Conservation (phyloP, 1,139 yeast species). For the Yamadazyma trypodendri region DNA sequence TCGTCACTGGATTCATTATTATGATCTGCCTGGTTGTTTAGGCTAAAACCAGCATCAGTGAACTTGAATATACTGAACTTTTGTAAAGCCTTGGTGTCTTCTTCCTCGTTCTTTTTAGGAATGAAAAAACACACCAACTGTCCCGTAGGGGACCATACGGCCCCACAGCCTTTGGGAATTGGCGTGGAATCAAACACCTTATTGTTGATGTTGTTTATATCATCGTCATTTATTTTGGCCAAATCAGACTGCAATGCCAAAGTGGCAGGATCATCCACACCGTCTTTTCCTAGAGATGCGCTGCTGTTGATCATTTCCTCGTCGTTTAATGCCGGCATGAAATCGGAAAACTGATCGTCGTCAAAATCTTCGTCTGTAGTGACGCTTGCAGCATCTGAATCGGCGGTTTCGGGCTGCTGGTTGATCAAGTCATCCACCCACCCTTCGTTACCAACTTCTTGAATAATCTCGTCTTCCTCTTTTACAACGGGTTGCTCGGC, state of each 20-base stretch:
- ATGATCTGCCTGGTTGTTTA: slow-evolving; percentile 19
- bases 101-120: slow-evolving; percentile 45
- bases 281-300: slow-evolving; percentile 17
- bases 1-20: slow-evolving; percentile 12
- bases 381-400: slow-evolving; percentile 18
- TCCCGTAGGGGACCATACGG: slow-evolving; percentile 80
- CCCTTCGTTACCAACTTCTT: slow-evolving; percentile 42
- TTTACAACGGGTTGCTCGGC: slow-evolving; percentile 20
- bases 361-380: slow-evolving; percentile 16
- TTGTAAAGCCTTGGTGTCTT: slow-evolving; percentile 26
- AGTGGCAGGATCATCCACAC: slow-evolving; percentile 15
- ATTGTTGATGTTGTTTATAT: slow-evolving; percentile 2
- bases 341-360: slow-evolving; percentile 32
- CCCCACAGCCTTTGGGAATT: slow-evolving; percentile 91
- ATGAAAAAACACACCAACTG: slow-evolving; percentile 79
- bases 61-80: slow-evolving; percentile 38
- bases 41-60: slow-evolving; percentile 38
- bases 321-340: slow-evolving; percentile 30
- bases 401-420: slow-evolving; percentile 27
- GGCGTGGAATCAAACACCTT: slow-evolving; percentile 73
- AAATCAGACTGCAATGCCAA: slow-evolving; percentile 13
- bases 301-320: slow-evolving; percentile 23
- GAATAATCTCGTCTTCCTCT: slow-evolving; percentile 19
- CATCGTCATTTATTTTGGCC: slow-evolving; percentile 16
- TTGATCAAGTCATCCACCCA: slow-evolving; percentile 47